Evolutionary conservation across 225 moss, liverwort and hornwort genomes (phyloP).

Genomic region (Polytrichum commune): DNA sequence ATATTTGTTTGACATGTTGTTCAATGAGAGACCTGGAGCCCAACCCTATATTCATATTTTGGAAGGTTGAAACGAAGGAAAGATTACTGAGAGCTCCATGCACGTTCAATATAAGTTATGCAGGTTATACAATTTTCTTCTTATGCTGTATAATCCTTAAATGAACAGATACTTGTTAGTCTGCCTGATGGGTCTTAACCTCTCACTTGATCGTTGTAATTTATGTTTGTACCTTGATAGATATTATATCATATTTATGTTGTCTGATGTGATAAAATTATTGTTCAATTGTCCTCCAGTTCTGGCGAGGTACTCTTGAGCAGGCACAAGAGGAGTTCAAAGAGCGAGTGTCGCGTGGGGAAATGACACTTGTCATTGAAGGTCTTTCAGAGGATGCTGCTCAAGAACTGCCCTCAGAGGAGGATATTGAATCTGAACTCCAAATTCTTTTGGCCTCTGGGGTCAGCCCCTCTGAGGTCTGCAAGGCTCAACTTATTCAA

Average conservation of each 20-base stretch:
- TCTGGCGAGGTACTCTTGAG: conserved; percentile 85
- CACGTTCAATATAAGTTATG: too few species aligned
- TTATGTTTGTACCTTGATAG: too few species aligned
- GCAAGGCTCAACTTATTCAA: too few species aligned
- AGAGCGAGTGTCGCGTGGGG: conserved; percentile 69
- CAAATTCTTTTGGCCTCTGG: conserved; percentile 64
- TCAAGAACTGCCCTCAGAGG: conserved; percentile 53
- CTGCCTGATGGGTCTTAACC: too few species aligned
- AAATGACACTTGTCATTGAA: conserved; percentile 80
- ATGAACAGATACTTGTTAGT: too few species aligned
- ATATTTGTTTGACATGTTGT: background rate
- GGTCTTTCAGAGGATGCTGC: conserved; percentile 51
- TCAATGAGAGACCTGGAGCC: background rate
- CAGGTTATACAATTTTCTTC: too few species aligned
- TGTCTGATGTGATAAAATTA: too few species aligned
- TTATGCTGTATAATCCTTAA: too few species aligned
- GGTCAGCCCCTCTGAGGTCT: conserved; percentile 78
- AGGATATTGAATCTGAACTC: conserved; percentile 69
- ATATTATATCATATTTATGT: too few species aligned
- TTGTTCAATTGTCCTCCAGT: conserved; percentile 33
- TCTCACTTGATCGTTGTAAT: too few species aligned
- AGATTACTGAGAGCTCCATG: background rate
- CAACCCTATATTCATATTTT: background rate
- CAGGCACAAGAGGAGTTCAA: conserved; percentile 70
- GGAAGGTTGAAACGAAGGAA: background rate